Conservation (phyloP, 495 filamentous ascomycete species). For the Haplographium delicatum region DNA sequence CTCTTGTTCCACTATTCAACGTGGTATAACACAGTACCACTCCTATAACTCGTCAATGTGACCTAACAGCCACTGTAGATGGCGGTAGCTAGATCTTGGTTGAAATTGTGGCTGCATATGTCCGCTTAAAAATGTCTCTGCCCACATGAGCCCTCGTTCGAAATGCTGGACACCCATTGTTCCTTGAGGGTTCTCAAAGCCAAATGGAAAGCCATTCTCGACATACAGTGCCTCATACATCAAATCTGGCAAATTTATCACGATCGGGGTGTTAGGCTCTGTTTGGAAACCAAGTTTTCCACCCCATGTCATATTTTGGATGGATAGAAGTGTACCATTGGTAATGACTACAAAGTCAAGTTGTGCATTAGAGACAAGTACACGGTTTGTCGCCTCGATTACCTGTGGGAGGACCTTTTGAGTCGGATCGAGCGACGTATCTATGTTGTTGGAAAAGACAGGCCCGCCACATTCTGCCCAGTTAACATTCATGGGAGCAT, state of each 20-base stretch:
- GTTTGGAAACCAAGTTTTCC: slow-evolving; percentile 55
- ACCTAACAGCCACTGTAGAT: slow-evolving; percentile 54
- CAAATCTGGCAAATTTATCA: slow-evolving; percentile 34
- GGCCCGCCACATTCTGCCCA: slow-evolving; percentile 40
- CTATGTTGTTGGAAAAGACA: slow-evolving; percentile 38
- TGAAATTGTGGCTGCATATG: slow-evolving; percentile 54
- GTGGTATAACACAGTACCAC: no score
- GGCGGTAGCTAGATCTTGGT: slow-evolving; percentile 50
- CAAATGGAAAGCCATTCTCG: slow-evolving; percentile 24
- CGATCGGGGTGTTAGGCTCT: slow-evolving; percentile 30
- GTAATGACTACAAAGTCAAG: slow-evolving; percentile 57
- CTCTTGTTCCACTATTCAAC: no score
- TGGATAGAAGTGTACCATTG: slow-evolving; percentile 55
- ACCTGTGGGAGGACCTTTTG: slow-evolving; percentile 50
- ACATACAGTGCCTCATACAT: slow-evolving; percentile 26
- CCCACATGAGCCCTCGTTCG: slow-evolving; percentile 32
- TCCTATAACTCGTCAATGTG: slow-evolving; percentile 35
- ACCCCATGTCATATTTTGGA: slow-evolving; percentile 69
- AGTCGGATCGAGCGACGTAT: slow-evolving; percentile 31
- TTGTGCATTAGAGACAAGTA: slow-evolving; percentile 54
- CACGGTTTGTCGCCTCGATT: slow-evolving; percentile 56
- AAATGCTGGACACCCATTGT: slow-evolving; percentile 33
- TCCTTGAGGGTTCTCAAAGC: slow-evolving; percentile 24
- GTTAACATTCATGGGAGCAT: slow-evolving; percentile 40
- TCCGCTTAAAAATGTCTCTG: slow-evolving; percentile 44